Evolutionary conservation across 176 grass and related monocot genomes (phyloP).

Genomic region (Sorghum bicolor): Sorghum_bicolor_NCBIv3 NC_012872.2:68807001-68807500

Average conservation of each 20-base stretch:
- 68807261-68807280: conserved; percentile 7
- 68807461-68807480: not conserved
- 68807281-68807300: not conserved
- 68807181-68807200: conserved; percentile 78
- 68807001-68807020: not conserved
- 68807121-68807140: conserved; percentile 74
- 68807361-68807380: not conserved
- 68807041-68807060: not conserved
- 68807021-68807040: not conserved
- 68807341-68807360: not conserved
- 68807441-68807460: not conserved
- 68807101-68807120: conserved; percentile 25
- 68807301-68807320: not conserved
- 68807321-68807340: not conserved
- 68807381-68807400: not conserved
- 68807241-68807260: conserved; percentile 15
- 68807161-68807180: conserved; percentile 85
- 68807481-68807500: not conserved
- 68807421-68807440: not conserved
- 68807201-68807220: conserved; percentile 89
- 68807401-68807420: not conserved
- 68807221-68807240: conserved; percentile 77
- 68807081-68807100: not conserved
- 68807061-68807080: not conserved
- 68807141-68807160: conserved; percentile 92